Evolutionary conservation across 495 filamentous ascomycete species (phyloP), one percentile per base, ranked within the genome.

Genomic region (Thozetella sp.): DNA sequence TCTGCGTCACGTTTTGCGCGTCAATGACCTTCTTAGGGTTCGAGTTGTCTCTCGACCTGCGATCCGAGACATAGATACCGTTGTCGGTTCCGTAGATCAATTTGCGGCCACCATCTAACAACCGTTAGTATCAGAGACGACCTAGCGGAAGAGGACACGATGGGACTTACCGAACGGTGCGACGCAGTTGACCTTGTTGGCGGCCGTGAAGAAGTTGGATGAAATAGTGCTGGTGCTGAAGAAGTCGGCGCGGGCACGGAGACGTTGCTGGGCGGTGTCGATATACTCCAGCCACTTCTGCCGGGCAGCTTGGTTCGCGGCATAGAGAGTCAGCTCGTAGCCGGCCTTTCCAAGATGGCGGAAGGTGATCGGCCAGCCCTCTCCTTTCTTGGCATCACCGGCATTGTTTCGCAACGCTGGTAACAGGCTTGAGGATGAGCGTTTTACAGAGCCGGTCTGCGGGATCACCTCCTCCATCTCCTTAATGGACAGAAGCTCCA

Each of bases 241-340:
- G 78, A 98, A 96, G 70, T 95, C 93, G 67, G 92, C 94, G 23
- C 93, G 85, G 59, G 91, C 89, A 65, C 90, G 80, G 22, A 99
- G 83, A 55, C 90, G 90, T 51, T 88, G 83, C 73, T 98, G 95
- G 68, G 97, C 93, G 22, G 86, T 80, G 64, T 97, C 93, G 63
- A 99, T 97, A 66, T 90, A 86, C 76, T 98, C 94, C 66, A 99
- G 92, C 87, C 96, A 98, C 75, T 98, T 98, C 66, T 90, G 86
- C 59, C 93, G 82, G 20, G 89, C 88, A 23, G 90, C 89, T 57
- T 89, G 88, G 51, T 88, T 92, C 22, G 86, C 83, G 24, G 92
- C 93, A 72, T 89, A 98, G 1, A 99, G 80, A n/a, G 93, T 93
- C 62, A 90, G 81, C 67, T 97, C 96, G 71, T 97, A 98, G 37